Evolutionary conservation across 2,329 filamentous ascomycete genomes (phyloP), one percentile per base, ranked within the genome.

Genomic region (Arthrobotrys megalospora): DNA sequence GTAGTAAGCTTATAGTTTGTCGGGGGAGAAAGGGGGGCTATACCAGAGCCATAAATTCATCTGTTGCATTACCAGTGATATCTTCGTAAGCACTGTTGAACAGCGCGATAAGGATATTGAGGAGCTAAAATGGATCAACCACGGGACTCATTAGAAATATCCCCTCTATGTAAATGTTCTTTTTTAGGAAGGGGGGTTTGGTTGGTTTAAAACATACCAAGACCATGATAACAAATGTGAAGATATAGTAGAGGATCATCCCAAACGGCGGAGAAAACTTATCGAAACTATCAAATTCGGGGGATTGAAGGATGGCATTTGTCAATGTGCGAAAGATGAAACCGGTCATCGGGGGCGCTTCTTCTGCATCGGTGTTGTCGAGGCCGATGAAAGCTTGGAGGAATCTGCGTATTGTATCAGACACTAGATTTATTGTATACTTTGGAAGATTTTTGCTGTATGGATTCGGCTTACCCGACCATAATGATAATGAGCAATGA

Each of bases 51-150:
- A 99, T 91, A 85, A 94, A 99, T 84, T 99, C 96, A 84, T 99
- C 96, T 80, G 93, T 92, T 3, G 96, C 94, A 83, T 99, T 92
- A 53, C 92, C 91, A 82, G 94, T 96, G 76, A 97, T 96, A 84
- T 97, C 94, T 83, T 96, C 92, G 83, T 99, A 98, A 1, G 96
- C 94, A 55, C 91, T 95, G 85, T 98, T 98, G 87, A 97, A 99
- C 6, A 99, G 89, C 0, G 96, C 96, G 83, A 99, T 98, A 73
- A 99, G 90, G 82, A 99, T 93, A 84, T 99, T 99, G 81, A 99
- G 89, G 16, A 79, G 34, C 69, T 72, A 72, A 14, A 55, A 11
- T 10, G 1, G 24, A 28, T 28, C 24, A 28, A 28, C 24, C 32
- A 10, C 28, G 28, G 0, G n/a, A 38, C 1, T 24, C 2, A 16